Base-by-base conservation (phyloP, 2,329 filamentous ascomycete species). In the Colletotrichum costaricense region DNA sequence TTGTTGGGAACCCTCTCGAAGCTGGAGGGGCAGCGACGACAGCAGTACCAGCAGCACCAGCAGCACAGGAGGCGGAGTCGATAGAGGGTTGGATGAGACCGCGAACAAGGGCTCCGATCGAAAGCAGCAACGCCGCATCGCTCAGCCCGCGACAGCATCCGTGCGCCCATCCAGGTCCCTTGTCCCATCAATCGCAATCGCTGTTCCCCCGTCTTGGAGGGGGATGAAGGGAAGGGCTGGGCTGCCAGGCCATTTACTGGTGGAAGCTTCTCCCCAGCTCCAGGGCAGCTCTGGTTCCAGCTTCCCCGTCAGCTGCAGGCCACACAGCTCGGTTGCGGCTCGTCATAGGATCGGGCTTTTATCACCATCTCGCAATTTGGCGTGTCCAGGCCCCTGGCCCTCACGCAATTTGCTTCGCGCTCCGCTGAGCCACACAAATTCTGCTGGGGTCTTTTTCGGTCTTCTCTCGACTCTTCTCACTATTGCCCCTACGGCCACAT, bases 121-220 rank as follows among this genome's bases (percentile, higher is more conserved):
- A 65, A 73, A 70, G 55, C 70, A 59, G 67, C 66, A 54, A 69
- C 59, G 70, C 42, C 42, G 42, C 65, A 60, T 73, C 69, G 66
- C 67, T 33, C 67, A 70, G 70, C 66, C 59, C 70, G 67, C 66
- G 66, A 65, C 67, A 60, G 67, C 60, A 70, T 73, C 70, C 70
- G 70, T 73, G 70, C 70, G 49, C 62, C 58, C 35, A 46, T 38
- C 60, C 55, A 65, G 60, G 60, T 56, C 60, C 70, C 65, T 69
- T 68, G 69, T 38, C 22, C 22, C 42, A 56, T 35, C 60, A 11
- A 30, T 60, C 42, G 49, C 60, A 11, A 30, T 60, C 30, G 65
- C 65, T 63, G 57, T 63, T 28, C 65, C 58, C 58, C 58, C 57
- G 57, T 52, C 57, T 63, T 65, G 60, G 59, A 62, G 55, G 59